phyloP scores from a whole-genome alignment of 257 asterid species.

The Capsicum baccatum region DNA sequence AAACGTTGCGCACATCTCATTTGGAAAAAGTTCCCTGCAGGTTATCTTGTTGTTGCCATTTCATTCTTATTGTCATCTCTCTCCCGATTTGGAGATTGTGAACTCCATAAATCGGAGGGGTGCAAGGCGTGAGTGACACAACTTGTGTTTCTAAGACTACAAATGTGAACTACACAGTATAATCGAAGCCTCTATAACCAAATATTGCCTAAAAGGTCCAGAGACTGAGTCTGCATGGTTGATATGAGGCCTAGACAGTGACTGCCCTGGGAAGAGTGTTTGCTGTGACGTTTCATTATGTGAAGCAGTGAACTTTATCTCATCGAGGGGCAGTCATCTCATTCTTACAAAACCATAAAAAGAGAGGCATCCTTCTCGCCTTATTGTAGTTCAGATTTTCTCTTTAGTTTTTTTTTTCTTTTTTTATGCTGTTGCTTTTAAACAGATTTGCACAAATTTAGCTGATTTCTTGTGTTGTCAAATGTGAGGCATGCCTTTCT shows the following conservation, averaged over 20 bases:
- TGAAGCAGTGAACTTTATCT: background rate
- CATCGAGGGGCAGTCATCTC: background rate
- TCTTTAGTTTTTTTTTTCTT: background rate
- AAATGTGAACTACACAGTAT: background rate
- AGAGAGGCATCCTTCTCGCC: background rate
- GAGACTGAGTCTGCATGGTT: background rate
- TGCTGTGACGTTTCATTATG: background rate
- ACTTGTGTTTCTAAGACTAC: background rate
- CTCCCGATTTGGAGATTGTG: background rate
- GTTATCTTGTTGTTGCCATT: background rate
- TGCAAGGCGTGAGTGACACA: background rate
- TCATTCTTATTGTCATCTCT: background rate
- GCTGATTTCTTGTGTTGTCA: slow-evolving; percentile 9
- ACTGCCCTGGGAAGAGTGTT: background rate
- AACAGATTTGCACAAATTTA: background rate
- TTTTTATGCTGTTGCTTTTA: background rate
- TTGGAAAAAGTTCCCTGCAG: background rate
- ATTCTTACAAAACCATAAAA: background rate
- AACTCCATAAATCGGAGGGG: background rate
- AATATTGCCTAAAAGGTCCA: background rate
- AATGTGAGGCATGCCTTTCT: background rate
- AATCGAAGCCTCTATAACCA: background rate
- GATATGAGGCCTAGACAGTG: background rate
- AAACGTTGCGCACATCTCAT: background rate
- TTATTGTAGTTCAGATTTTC: background rate